Conservation (phyloP, 345 rosid genomes). For the Gossypium turneri region DNA sequence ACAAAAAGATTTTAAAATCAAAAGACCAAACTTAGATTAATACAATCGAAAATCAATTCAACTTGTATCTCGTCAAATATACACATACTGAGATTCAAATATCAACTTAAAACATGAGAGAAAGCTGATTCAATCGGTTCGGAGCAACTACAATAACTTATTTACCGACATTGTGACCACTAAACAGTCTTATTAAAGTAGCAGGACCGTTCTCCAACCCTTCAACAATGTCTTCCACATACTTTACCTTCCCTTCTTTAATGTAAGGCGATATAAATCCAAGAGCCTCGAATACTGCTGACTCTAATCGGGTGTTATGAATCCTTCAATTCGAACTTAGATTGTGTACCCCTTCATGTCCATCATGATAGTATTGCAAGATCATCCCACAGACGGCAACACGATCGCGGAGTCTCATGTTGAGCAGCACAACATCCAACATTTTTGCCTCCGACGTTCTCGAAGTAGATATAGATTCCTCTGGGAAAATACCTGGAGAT, state of each 20-base stretch:
- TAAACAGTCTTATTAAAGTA: constrained; percentile 41
- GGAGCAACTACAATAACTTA: constrained; percentile 36
- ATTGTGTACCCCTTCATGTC: constrained; percentile 38
- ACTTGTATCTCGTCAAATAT: too few relatives aligned
- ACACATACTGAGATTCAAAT: too few relatives aligned
- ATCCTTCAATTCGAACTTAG: constrained; percentile 42
- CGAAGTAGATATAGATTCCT: constrained; percentile 52
- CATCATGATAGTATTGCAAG: constrained; percentile 39
- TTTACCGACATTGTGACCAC: constrained; percentile 46
- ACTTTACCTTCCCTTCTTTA: constrained; percentile 38
- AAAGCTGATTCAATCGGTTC: constrained; percentile 23
- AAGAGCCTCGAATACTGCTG: constrained; percentile 29
- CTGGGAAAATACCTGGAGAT: constrained; percentile 22
- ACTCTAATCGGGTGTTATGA: constrained; percentile 27
- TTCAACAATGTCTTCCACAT: constrained; percentile 45
- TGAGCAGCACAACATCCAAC: constrained; percentile 45
- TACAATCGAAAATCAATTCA: too few relatives aligned
- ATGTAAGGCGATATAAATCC: constrained; percentile 39
- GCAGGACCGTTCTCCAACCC: constrained; percentile 48
- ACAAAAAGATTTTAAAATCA: too few relatives aligned
- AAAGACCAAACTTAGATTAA: too few relatives aligned
- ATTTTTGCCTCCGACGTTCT: constrained; percentile 51
- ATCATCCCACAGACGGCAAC: constrained; percentile 52
- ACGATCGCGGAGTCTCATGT: constrained; percentile 42
- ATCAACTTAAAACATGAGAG: not conserved